A percentile compares a stretch with the other conserved stretches of the same genome.
phyloP scores from a whole-genome alignment of 1,139 yeast genomes.

The Yamadazyma triangularis region DNA sequence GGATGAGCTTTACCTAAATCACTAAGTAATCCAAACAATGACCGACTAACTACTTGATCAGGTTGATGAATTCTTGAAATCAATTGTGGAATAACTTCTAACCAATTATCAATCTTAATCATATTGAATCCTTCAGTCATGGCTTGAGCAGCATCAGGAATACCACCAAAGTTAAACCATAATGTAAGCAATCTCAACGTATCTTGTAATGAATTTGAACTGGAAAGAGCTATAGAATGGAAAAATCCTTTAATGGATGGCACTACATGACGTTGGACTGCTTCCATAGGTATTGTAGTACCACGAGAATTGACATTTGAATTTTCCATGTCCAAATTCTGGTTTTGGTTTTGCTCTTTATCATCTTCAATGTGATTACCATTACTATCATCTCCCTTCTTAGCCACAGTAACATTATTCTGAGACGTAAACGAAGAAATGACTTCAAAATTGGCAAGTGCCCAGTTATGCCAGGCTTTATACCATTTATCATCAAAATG shows the following conservation, averaged over 20 bases:
- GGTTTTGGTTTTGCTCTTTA: background rate
- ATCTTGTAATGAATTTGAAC: conserved; percentile 86
- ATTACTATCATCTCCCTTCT: conserved; percentile 14
- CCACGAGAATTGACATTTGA: background rate
- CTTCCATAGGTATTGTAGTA: conserved; percentile 42
- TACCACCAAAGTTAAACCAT: conserved; percentile 96
- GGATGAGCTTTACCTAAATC: conserved; percentile 96
- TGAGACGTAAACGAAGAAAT: conserved; percentile 61
- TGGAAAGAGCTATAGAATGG: conserved; percentile 86
- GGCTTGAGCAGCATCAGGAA: conserved; percentile 85
- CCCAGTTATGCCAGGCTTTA: conserved; percentile 99
- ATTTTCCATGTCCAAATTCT: background rate
- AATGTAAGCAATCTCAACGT: conserved; percentile 82
- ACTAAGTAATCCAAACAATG: conserved; percentile 74
- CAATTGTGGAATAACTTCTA: conserved; percentile 91
- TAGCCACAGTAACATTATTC: conserved; percentile 21
- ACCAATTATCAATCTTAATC: conserved; percentile 91
- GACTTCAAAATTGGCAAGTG: conserved; percentile 93
- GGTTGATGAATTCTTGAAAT: conserved; percentile 97
- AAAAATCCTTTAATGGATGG: conserved; percentile 96
- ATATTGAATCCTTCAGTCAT: conserved; percentile 87
- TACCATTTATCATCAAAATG: conserved; percentile 94
- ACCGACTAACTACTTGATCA: conserved; percentile 74
- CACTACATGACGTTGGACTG: conserved; percentile 80
- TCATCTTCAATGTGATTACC: conserved; percentile 12